Conservation (phyloP, 2,329 filamentous ascomycete species). For the Beauveria rudraprayagi region DNA sequence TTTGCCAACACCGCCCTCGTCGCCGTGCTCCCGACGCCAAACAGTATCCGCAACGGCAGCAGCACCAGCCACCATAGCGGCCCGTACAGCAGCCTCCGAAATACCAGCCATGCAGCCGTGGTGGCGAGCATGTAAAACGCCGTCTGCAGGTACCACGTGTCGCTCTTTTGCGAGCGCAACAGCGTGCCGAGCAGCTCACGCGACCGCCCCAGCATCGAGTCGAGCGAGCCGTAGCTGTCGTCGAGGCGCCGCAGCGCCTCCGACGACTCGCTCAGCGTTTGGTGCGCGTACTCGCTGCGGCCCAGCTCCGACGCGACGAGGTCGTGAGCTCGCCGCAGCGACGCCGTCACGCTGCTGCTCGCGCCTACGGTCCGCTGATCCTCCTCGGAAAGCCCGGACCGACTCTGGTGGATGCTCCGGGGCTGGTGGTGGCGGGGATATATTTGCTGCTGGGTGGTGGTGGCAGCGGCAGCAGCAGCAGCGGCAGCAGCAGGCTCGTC, state of each 20-base stretch:
- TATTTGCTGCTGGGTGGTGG: constrained; percentile 3
- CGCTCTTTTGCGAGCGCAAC: constrained; percentile 82
- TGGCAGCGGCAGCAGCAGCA: constrained; percentile 16
- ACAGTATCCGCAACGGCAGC: constrained; percentile 65
- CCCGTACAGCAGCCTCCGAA: constrained; percentile 77
- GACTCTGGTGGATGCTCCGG: constrained; percentile 20
- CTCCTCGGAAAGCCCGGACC: constrained; percentile 46
- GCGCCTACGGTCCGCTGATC: constrained; percentile 68
- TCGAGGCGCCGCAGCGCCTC: constrained; percentile 72
- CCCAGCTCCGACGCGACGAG: constrained; percentile 79
- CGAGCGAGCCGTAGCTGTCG: constrained; percentile 73
- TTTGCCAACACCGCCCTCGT: constrained; percentile 42
- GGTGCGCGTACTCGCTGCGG: constrained; percentile 80
- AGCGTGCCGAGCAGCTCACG: constrained; percentile 69
- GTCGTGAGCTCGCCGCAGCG: constrained; percentile 76
- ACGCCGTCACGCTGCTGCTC: constrained; percentile 74
- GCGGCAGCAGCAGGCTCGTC: constrained; percentile 17
- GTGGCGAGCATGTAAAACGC: constrained; percentile 72
- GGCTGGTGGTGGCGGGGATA: constrained; percentile 18
- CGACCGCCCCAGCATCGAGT: constrained; percentile 67
- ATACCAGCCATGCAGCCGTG: constrained; percentile 80
- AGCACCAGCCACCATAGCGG: constrained; percentile 85
- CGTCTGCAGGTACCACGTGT: constrained; percentile 95
- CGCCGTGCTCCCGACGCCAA: constrained; percentile 49
- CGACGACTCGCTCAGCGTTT: constrained; percentile 78